These are phyloP conservation scores for Byssoonygena ceratinophila DNA, from an alignment of 2,329 filamentous ascomycete species.

Conservation along the genomic window DNA sequence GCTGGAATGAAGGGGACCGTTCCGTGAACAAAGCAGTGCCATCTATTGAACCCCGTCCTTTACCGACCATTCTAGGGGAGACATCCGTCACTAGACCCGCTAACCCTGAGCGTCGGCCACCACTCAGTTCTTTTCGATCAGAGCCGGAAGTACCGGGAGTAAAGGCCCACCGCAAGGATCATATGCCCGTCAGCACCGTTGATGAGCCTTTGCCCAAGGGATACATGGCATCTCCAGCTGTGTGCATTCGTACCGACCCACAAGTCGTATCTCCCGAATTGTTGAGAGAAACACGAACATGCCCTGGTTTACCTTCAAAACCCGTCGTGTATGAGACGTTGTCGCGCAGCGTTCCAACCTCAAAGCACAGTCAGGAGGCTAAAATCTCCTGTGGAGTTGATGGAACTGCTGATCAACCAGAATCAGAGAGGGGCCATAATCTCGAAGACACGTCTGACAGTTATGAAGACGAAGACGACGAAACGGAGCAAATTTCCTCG, in stretches of 20 bases:
- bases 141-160: not conserved
- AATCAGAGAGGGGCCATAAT: not conserved
- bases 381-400: not conserved
- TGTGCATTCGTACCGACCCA: conserved; percentile 4
- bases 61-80: not conserved
- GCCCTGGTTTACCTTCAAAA: conserved; percentile 2
- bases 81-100: conserved; percentile 2
- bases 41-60: not conserved
- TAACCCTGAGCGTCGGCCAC: conserved; percentile 7
- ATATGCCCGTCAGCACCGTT: not conserved
- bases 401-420: not conserved
- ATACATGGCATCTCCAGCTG: conserved; percentile 1
- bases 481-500: conserved; percentile 54
- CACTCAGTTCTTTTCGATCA: conserved; percentile 3
- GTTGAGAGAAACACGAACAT: not conserved
- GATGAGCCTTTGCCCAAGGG: not conserved
- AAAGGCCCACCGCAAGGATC: not conserved
- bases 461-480: conserved; percentile 38
- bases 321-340: not conserved
- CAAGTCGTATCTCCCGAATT: not conserved
- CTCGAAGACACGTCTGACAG: conserved; percentile 6
- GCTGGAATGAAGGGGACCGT: not conserved
- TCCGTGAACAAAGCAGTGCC: not conserved
- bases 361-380: not conserved
- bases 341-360: not conserved